A percentile compares a stretch with the other conserved stretches of the same genome.
phyloP scores from a whole-genome alignment of 176 grass and related monocot species.

The Poa pratensis region DNA sequence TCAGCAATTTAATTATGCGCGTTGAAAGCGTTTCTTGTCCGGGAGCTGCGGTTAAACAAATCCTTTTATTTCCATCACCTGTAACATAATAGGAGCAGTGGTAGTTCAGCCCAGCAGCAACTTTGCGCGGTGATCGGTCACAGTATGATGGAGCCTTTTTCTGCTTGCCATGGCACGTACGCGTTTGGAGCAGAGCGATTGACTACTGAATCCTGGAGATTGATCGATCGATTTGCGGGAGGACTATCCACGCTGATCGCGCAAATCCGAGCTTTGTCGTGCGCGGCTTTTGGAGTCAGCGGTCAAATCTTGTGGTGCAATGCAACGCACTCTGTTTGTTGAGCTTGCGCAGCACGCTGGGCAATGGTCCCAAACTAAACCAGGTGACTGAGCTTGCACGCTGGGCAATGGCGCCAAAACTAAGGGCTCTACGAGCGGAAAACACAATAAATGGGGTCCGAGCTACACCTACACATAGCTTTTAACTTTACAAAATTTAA shows the following conservation, averaged over 20 bases:
- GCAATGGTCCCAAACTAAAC: too few species aligned
- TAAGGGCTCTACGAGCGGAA: too few species aligned
- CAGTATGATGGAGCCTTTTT: background rate
- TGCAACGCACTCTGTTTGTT: constrained; percentile 1
- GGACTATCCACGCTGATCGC: background rate
- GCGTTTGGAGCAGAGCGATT: background rate
- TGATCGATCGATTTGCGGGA: background rate
- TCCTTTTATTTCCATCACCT: constrained; percentile 45
- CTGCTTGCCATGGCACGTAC: background rate
- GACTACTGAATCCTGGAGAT: background rate
- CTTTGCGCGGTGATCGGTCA: constrained; percentile 20
- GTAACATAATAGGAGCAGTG: constrained; percentile 9
- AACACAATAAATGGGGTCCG: too few species aligned
- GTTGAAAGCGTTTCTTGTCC: constrained; percentile 38
- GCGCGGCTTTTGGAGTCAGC: constrained; percentile 35
- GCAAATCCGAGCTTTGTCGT: background rate
- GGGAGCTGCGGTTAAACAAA: constrained; percentile 30
- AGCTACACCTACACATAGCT: too few species aligned
- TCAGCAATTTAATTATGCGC: background rate
- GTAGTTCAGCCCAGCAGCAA: background rate
- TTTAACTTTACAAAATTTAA: too few species aligned
- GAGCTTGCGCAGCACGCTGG: too few species aligned
- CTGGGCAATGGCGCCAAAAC: too few species aligned
- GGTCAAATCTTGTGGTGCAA: constrained; percentile 50
- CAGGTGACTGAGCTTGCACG: too few species aligned